Conservation (phyloP, 768 basidiomycete species). For the Calocybe cyanea region DNA sequence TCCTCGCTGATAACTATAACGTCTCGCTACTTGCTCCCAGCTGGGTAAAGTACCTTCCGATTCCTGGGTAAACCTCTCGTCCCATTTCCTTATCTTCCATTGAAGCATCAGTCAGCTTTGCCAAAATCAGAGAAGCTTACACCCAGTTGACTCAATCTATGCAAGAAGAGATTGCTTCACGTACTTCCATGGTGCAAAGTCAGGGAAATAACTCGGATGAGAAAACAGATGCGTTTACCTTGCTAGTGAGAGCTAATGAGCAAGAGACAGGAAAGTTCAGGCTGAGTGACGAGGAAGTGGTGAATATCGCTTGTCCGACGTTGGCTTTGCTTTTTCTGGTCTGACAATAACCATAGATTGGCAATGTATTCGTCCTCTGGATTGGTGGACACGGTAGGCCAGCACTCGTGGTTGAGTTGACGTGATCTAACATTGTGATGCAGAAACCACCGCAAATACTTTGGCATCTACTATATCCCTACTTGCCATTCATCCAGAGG, state of each 20-base stretch:
- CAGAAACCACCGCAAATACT: slow-evolving; percentile 43
- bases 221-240: slow-evolving; percentile 33
- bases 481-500: slow-evolving; percentile 36
- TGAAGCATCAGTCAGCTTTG: slow-evolving; percentile 19
- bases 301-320: slow-evolving; percentile 16
- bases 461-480: slow-evolving; percentile 39
- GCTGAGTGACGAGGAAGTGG: slow-evolving; percentile 37
- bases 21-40: neutral
- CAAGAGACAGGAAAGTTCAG: slow-evolving; percentile 34
- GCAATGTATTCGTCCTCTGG: slow-evolving; percentile 47
- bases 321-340: too few relatives aligned
- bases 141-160: slow-evolving; percentile 31
- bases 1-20: slow-evolving; percentile 25
- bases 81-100: neutral
- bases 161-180: slow-evolving; percentile 28
- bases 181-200: slow-evolving; percentile 24
- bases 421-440: neutral
- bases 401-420: too few relatives aligned
- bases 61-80: slow-evolving; percentile 9
- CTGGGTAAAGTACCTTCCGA: slow-evolving; percentile 11
- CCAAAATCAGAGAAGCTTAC: slow-evolving; percentile 23
- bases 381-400: slow-evolving; percentile 55
- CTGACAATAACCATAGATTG: slow-evolving; percentile 31
- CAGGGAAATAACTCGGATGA: slow-evolving; percentile 3
- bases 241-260: slow-evolving; percentile 43